A percentile compares a stretch with the other conserved stretches of the same genome.
Conservation (phyloP, 257 asterid genomes). For the Nicotiana undulata region DNA sequence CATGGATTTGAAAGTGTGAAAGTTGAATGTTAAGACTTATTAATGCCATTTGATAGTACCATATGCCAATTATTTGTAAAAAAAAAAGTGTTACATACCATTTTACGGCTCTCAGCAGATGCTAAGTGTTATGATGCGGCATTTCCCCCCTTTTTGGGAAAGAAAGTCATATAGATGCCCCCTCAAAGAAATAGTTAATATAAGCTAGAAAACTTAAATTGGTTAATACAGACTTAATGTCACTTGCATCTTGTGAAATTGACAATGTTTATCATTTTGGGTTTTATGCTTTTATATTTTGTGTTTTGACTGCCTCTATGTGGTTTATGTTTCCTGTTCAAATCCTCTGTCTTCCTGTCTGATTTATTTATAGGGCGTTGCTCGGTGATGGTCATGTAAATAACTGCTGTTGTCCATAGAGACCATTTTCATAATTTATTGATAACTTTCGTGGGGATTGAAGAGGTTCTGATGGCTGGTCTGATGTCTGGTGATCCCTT, state of each 20-base stretch:
- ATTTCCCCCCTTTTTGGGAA: neutral
- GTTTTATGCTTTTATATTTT: neutral
- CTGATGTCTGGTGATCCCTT: slow-evolving; percentile 59
- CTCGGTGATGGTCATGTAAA: slow-evolving; percentile 21
- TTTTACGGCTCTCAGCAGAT: neutral
- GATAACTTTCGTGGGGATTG: slow-evolving; percentile 17
- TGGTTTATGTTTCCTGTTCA: neutral
- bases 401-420: slow-evolving; percentile 21
- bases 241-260: neutral
- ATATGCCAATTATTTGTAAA: neutral
- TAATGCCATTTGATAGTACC: neutral
- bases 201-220: neutral
- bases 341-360: slow-evolving; percentile 1
- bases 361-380: slow-evolving; percentile 8
- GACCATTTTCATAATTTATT: slow-evolving; percentile 12
- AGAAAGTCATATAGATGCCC: neutral
- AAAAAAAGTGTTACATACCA: neutral
- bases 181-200: neutral
- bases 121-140: neutral
- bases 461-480: slow-evolving; percentile 55
- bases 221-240: neutral
- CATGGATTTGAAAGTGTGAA: neutral
- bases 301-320: neutral
- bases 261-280: neutral
- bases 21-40: neutral